Conservation (phyloP, 257 asterid genomes). For the Fraxinus anomala region DNA sequence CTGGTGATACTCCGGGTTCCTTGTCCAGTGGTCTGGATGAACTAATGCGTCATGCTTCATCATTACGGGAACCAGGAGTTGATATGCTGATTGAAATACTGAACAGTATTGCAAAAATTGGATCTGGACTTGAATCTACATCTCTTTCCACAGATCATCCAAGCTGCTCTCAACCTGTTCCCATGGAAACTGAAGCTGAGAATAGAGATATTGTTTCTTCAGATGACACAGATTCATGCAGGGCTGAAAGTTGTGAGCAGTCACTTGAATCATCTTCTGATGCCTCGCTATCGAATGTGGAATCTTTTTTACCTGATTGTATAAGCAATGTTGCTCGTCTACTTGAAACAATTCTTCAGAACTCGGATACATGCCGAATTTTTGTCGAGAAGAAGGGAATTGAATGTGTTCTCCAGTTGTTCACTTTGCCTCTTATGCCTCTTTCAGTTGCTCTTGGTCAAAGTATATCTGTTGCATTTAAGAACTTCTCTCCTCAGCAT, state of each 20-base stretch:
- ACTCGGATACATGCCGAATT: conserved; percentile 92
- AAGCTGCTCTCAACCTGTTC: conserved; percentile 73
- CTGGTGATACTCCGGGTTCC: conserved; percentile 84
- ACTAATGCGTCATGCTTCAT: conserved; percentile 92
- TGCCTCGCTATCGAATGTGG: conserved; percentile 44
- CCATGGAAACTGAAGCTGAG: conserved; percentile 90
- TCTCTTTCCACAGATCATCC: conserved; percentile 21
- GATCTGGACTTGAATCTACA: neutral
- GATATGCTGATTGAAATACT: neutral
- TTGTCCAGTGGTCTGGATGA: conserved; percentile 94
- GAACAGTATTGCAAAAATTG: neutral
- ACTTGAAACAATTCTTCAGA: conserved; percentile 88
- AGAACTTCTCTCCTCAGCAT: conserved; percentile 90
- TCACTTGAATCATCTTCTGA: conserved; percentile 49
- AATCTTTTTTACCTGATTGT: conserved; percentile 87
- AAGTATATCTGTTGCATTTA: conserved; percentile 81
- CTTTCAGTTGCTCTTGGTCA: conserved; percentile 82
- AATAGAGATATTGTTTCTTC: conserved; percentile 43
- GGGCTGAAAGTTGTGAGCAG: conserved; percentile 54
- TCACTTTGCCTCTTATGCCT: conserved; percentile 80
- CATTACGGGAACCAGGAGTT: conserved; percentile 72
- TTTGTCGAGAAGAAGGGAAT: conserved; percentile 91
- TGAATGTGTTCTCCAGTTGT: conserved; percentile 83
- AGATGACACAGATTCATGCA: conserved; percentile 53
- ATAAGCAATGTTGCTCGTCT: conserved; percentile 83